Conservation (phyloP, 805 yeast species). For the Limtongia smithiae region DNA sequence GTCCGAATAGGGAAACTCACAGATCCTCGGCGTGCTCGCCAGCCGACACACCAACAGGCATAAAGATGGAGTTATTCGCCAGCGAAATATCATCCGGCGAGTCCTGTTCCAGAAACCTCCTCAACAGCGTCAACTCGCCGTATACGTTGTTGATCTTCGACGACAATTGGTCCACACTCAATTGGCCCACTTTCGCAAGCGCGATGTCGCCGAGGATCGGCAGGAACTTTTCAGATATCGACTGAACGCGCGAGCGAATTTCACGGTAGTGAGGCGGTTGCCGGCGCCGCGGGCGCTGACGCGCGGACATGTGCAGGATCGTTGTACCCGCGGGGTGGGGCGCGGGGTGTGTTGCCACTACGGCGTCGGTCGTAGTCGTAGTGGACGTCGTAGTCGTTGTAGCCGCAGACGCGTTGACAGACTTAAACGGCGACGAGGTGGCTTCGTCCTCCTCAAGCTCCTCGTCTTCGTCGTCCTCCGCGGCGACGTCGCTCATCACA, state of each 20-base stretch:
- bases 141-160: constrained; percentile 13
- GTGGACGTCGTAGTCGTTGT: constrained; percentile 2
- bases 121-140: constrained; percentile 20
- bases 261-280: constrained; percentile 26
- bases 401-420: background rate
- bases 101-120: constrained; percentile 20
- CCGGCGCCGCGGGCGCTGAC: constrained; percentile 19
- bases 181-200: constrained; percentile 26
- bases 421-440: constrained; percentile 3
- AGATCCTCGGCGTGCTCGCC: too few species aligned
- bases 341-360: background rate
- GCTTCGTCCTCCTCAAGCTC: constrained; percentile 1
- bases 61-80: constrained; percentile 1
- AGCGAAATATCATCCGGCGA: constrained; percentile 6
- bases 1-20: too few species aligned
- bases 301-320: background rate
- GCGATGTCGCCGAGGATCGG: constrained; percentile 28
- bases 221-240: constrained; percentile 23
- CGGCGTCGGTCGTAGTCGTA: background rate
- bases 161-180: constrained; percentile 13
- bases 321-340: background rate
- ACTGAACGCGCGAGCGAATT: constrained; percentile 15
- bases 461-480: constrained; percentile 7
- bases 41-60: background rate
- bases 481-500: background rate